Base-by-base conservation (phyloP, 768 basidiomycete genomes). In the Peribolospora baueri region DNA sequence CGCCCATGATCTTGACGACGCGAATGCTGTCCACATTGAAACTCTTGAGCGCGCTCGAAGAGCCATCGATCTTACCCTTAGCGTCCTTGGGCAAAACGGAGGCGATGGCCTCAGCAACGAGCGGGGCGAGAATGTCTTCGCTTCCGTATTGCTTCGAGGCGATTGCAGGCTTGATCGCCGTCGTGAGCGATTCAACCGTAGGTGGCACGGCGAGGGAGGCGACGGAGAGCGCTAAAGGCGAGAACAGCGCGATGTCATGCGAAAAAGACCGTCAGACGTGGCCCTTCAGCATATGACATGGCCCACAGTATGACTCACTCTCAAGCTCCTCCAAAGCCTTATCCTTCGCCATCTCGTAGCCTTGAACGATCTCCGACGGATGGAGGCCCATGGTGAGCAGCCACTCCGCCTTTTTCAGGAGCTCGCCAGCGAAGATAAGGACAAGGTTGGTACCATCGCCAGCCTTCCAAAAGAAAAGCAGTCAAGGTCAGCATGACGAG, bases 21-120 rank as follows among this genome's bases (percentile, higher is more conserved):
- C 93, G 79, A 0, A 98, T 84, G 62, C 88, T 90, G 68, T 98
- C 93, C 39, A 97, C 88, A 68, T 93, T 95, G 76, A 97, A 98
- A 68, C 85, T 80, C 65, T 81, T 81, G 14, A 41, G 5, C 48
- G 8, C 6, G 42, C 25, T 25, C 40, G 5, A 10, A 3, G 40
- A 8, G 10, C 43, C 1, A 38, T 7, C 47, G 9, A 48, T 56
- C 58, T 40, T 25, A 25, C 25, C 25, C 25, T 84, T 84, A 2
- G 73, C 66, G 57, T 68, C 66, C 54, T 67, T 68, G 37, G 71
- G 71, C 88, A 97, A 14, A 61, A 95, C 81, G 3, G 80, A 76
- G 37, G 97, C 69, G 0, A 87, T 84, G 1, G 93, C 93, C 63
- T 97, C 90, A 7, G 91, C 83, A 4, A 95, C 90, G 7, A 97